Evolutionary conservation across 805 yeast species (phyloP), one percentile per base, ranked within the genome.

Genomic region (Metschnikowia shivogae): DNA sequence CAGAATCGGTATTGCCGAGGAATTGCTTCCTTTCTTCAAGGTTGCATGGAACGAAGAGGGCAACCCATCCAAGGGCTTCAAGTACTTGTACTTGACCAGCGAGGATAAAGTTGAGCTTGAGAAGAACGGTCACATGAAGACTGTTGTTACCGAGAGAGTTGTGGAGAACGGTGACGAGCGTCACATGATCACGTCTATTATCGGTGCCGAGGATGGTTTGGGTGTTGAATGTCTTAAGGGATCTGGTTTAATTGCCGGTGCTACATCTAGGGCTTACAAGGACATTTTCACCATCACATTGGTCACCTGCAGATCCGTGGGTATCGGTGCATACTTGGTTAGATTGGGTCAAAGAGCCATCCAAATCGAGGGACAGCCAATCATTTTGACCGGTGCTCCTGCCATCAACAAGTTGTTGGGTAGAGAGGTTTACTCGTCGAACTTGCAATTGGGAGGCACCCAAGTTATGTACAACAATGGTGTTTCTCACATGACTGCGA

Each of bases 141-240:
- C 82, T 48, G 87, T 87, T 46, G 68, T 79, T 37, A 85, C 95
- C 41, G 96, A 89, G 60, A 80, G 81, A 60, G 62, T 81, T 44
- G 96, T 89, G 43, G 96, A 86, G 65, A 74, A 80, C 37, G 98
- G 98, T 48, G 86, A 87, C 63, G 84, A 78, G 47, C 82, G 97
- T 62, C 77, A 80, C 62, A 77, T 86, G 57, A 88, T 93, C 62
- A 86, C 80, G 49, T 80, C 95, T 34, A 82, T 93, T 57, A 78
- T 93, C 63, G 98, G 98, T 72, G 81, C 86, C 47, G 96, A 90
- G 64, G 96, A 93, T 55, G 98, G 98, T 42, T 74, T 95, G 50
- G 99, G 99, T 74, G 99, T 93, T 48, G 99, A 93, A 70, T 93
- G 97, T 79, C 81, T 93, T 69, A 83, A 84, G 71, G 99, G 99